phyloP scores from a whole-genome alignment of 164 flowering plant genomes.

The Annona squamosa region DNA sequence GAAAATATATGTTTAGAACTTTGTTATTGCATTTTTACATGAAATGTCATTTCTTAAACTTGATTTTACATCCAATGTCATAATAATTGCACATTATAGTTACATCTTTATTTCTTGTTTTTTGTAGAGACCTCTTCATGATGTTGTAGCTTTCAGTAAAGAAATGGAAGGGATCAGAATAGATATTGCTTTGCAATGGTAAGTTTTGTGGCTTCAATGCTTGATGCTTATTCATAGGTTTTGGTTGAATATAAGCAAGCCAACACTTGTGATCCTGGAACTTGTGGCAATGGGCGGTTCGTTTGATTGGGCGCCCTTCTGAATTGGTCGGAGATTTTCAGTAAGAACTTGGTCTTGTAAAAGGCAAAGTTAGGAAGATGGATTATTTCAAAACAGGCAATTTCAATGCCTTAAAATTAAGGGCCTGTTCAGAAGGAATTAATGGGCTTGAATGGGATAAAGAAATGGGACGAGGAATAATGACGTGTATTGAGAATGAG shows the following conservation, averaged over 20 bases:
- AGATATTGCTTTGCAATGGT: slow-evolving; percentile 91
- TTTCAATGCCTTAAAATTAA: neutral
- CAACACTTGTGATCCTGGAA: neutral
- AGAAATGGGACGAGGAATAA: too few species aligned
- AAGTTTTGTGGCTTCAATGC: slow-evolving; percentile 4
- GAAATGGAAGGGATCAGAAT: slow-evolving; percentile 62
- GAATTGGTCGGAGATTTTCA: neutral
- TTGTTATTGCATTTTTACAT: neutral
- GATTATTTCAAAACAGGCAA: neutral
- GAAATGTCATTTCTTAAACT: neutral
- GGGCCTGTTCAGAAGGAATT: too few species aligned
- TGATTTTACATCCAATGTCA: neutral
- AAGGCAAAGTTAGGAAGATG: neutral
- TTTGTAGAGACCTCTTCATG: slow-evolving; percentile 84
- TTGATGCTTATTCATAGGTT: neutral
- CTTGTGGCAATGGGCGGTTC: neutral
- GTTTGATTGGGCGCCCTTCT: neutral
- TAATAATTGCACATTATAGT: neutral
- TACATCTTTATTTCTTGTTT: neutral
- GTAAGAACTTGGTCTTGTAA: neutral
- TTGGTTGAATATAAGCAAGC: neutral
- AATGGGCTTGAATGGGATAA: too few species aligned
- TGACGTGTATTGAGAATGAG: too few species aligned
- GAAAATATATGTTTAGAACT: neutral
- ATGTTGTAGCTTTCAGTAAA: slow-evolving; percentile 64